Evolutionary conservation across 75 land plant species (phyloP).

Genomic region (Cunninghamia lanceolata): DNA sequence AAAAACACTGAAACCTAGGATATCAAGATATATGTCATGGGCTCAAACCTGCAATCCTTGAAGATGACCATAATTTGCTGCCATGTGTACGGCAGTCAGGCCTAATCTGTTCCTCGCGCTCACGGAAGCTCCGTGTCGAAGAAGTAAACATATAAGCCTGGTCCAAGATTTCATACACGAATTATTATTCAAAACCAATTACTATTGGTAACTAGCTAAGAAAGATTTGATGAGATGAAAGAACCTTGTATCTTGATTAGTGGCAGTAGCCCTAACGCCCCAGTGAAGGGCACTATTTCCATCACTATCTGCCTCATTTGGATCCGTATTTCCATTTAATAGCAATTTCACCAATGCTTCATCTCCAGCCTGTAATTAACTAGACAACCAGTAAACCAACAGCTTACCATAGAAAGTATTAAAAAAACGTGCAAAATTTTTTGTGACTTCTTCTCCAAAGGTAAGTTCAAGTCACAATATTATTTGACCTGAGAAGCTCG

Average conservation of each 20-base stretch:
- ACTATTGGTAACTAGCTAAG: neutral
- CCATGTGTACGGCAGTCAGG: slow-evolving; percentile 57
- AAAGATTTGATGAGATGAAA: neutral
- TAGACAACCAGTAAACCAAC: neutral
- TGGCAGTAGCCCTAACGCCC: slow-evolving; percentile 21
- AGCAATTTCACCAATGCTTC: slow-evolving; percentile 25
- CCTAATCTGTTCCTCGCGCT: slow-evolving; percentile 48
- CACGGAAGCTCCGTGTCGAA: slow-evolving; percentile 47
- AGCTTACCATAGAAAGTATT: neutral
- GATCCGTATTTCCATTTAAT: slow-evolving; percentile 16
- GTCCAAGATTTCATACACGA: too few relatives aligned
- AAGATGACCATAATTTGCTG: slow-evolving; percentile 61
- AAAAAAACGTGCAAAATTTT: neutral
- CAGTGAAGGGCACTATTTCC: slow-evolving; percentile 74
- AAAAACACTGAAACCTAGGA: neutral
- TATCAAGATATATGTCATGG: neutral
- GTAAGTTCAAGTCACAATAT: neutral
- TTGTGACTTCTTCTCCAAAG: neutral
- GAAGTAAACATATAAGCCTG: slow-evolving; percentile 36
- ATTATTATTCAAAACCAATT: neutral
- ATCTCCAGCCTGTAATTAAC: slow-evolving; percentile 29
- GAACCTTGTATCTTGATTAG: slow-evolving; percentile 8
- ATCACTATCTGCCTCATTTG: slow-evolving; percentile 49
- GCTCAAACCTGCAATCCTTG: slow-evolving; percentile 44
- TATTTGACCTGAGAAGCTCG: slow-evolving; percentile 35